Evolutionary conservation across 2,329 filamentous ascomycete genomes (phyloP).

Genomic region (Colletotrichum camelliae): DNA sequence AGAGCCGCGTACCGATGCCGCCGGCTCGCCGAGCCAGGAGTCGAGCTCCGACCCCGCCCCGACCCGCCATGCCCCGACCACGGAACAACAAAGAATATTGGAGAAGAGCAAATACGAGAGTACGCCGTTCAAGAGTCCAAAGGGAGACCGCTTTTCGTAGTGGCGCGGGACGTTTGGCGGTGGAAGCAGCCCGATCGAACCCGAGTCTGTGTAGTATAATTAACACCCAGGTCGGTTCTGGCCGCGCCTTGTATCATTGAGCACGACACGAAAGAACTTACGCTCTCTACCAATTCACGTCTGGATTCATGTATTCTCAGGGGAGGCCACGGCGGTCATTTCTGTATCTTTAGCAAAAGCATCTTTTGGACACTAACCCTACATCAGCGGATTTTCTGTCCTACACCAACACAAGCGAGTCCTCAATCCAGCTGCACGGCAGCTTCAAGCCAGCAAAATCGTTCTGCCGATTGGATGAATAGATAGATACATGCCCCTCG

Average conservation of each 20-base stretch:
- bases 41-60: slow-evolving; percentile 82
- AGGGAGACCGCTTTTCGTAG: slow-evolving; percentile 84
- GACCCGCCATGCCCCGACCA: slow-evolving; percentile 79
- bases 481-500: not conserved
- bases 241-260: slow-evolving; percentile 12
- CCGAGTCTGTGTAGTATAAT: slow-evolving; percentile 14
- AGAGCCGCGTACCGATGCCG: slow-evolving; percentile 63
- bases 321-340: not conserved
- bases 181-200: not conserved
- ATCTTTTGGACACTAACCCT: not conserved
- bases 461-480: not conserved
- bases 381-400: not conserved
- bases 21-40: slow-evolving; percentile 72
- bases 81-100: slow-evolving; percentile 66
- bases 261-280: slow-evolving; percentile 1
- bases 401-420: not conserved
- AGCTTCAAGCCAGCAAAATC: not conserved
- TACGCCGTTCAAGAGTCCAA: slow-evolving; percentile 76
- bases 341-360: not conserved
- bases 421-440: not conserved
- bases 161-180: not conserved
- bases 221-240: not conserved
- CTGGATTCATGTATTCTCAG: not conserved
- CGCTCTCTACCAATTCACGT: not conserved
- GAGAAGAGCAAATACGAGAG: slow-evolving; percentile 95